Evolutionary conservation across 768 basidiomycete species (phyloP).

Genomic region (Clitopilus passeckerianus): DNA sequence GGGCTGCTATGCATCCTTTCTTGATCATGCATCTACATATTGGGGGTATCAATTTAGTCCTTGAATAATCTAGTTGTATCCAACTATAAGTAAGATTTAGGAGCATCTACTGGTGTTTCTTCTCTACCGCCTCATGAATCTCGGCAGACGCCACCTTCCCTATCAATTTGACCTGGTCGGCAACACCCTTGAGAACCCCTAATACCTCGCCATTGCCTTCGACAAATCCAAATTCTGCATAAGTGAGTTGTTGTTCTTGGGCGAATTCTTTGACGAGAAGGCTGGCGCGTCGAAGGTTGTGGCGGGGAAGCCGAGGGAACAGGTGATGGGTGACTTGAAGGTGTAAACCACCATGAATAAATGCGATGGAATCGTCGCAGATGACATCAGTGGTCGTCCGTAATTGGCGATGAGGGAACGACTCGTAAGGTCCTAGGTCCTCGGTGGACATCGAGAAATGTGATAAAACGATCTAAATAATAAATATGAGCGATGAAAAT

Average conservation of each 20-base stretch:
- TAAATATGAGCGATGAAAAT: not conserved
- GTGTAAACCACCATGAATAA: conserved; percentile 95
- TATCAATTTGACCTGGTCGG: conserved; percentile 81
- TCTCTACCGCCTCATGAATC: conserved; percentile 56
- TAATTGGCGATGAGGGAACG: conserved; percentile 89
- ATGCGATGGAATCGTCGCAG: conserved; percentile 77
- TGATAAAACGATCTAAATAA: conserved; percentile 83
- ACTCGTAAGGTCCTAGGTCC: conserved; percentile 87
- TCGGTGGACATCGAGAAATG: conserved; percentile 95
- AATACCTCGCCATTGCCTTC: conserved; percentile 83
- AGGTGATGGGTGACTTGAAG: conserved; percentile 97
- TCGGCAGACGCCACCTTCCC: conserved; percentile 78
- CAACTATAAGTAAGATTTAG: not conserved
- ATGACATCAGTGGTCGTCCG: conserved; percentile 97
- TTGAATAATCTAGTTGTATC: not conserved
- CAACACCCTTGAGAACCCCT: conserved; percentile 77
- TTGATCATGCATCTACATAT: not conserved
- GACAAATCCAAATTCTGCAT: conserved; percentile 89
- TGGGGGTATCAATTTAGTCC: not conserved
- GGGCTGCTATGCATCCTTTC: conserved; percentile 27
- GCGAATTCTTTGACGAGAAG: conserved; percentile 85
- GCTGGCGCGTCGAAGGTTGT: conserved; percentile 84
- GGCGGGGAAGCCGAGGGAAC: conserved; percentile 92
- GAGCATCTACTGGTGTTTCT: conserved; percentile 12
- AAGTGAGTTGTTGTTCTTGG: conserved; percentile 76